phyloP scores from a whole-genome alignment of 345 rosid species.

The Dipteronia sinensis region DNA sequence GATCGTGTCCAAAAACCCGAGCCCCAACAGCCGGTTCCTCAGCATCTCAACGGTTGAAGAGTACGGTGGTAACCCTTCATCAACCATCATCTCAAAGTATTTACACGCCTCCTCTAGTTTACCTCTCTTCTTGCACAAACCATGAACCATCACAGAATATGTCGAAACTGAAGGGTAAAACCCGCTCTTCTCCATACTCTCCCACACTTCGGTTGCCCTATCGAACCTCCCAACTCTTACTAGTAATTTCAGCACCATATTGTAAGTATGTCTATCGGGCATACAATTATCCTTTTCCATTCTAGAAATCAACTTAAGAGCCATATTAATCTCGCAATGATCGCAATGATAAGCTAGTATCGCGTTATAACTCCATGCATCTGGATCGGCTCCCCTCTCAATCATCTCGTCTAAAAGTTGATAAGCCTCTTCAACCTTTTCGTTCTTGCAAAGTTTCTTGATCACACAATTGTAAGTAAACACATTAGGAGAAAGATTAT shows the following conservation, averaged over 20 bases:
- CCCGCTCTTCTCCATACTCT: conserved; percentile 58
- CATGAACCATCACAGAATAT: conserved; percentile 81
- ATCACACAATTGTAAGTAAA: conserved; percentile 77
- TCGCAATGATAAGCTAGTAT: conserved; percentile 78
- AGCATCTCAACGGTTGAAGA: conserved; percentile 67
- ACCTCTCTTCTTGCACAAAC: conserved; percentile 71
- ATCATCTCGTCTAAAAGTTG: conserved; percentile 71
- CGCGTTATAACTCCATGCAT: conserved; percentile 82
- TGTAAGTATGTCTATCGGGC: conserved; percentile 73
- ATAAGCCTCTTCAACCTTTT: conserved; percentile 71
- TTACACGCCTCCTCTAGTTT: conserved; percentile 79
- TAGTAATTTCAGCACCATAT: conserved; percentile 77
- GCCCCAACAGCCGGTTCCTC: conserved; percentile 64
- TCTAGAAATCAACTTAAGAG: conserved; percentile 59
- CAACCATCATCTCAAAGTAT: conserved; percentile 92
- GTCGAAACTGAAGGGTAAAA: conserved; percentile 83
- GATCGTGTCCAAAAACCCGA: conserved; percentile 55
- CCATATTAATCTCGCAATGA: conserved; percentile 69
- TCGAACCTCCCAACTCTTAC: conserved; percentile 78
- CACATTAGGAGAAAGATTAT: conserved; percentile 66
- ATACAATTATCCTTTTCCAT: conserved; percentile 59
- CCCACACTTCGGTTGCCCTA: conserved; percentile 69
- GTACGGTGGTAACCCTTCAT: conserved; percentile 89
- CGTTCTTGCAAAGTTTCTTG: conserved; percentile 69
- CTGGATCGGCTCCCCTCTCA: conserved; percentile 52